These are phyloP conservation scores for Paecilomyces sp. DNA, from an alignment of 2,329 filamentous ascomycete species.

Conservation along the genomic window DNA sequence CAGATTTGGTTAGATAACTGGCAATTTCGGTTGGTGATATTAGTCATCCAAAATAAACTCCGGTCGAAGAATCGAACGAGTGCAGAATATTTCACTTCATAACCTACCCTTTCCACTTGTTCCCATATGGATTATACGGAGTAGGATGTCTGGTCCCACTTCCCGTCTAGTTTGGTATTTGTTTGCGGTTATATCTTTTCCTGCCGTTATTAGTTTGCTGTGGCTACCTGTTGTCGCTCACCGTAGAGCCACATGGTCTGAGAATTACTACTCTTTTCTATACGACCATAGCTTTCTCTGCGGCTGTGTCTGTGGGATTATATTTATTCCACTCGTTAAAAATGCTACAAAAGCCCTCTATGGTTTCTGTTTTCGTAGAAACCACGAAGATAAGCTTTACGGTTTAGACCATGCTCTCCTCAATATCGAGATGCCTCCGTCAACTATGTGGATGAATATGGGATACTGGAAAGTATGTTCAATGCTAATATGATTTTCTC, in stretches of 20 bases:
- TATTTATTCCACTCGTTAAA: not conserved
- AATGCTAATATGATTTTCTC: not conserved
- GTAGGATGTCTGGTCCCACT: not conserved
- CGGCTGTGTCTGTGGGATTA: not conserved
- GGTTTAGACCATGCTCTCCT: constrained; percentile 51
- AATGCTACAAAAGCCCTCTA: not conserved
- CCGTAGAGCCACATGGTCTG: not conserved
- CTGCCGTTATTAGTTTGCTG: not conserved
- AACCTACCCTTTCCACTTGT: too few species aligned
- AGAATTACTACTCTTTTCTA: not conserved
- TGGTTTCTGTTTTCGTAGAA: not conserved
- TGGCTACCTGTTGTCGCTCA: not conserved
- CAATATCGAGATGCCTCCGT: constrained; percentile 41
- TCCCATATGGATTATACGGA: not conserved
- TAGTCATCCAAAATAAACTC: too few species aligned
- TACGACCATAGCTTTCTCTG: not conserved
- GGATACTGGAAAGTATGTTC: constrained; percentile 48
- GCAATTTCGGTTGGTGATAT: too few species aligned
- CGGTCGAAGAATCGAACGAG: too few species aligned
- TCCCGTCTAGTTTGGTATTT: not conserved
- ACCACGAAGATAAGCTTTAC: constrained; percentile 27
- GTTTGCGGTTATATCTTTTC: not conserved
- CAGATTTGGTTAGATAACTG: too few species aligned
- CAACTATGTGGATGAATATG: constrained; percentile 59
- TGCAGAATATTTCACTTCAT: too few species aligned